Percentiles rank a stretch among this genome's conserved stretches.
These are phyloP conservation scores for Lentinula sp. DNA, from an alignment of 768 basidiomycete genomes.

Conservation along the genomic window DNA sequence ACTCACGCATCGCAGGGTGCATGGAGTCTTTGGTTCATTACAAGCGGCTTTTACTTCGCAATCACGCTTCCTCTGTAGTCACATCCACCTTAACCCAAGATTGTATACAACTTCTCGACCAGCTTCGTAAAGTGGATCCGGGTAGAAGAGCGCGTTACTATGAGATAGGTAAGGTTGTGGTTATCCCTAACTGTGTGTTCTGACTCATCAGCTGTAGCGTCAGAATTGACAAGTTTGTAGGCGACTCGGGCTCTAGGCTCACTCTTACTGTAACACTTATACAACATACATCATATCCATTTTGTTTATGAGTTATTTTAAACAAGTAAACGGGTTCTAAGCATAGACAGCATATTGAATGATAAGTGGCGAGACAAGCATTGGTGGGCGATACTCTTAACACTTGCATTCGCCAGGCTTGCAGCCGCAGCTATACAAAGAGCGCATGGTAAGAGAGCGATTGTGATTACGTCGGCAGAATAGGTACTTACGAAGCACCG, in stretches of 20 bases:
- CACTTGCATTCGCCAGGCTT: conserved; percentile 63
- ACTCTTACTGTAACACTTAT: neutral
- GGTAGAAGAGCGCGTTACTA: conserved; percentile 61
- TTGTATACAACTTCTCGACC: conserved; percentile 45
- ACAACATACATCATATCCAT: neutral
- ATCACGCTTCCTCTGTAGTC: conserved; percentile 30
- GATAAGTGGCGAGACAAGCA: neutral
- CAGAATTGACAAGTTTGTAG: neutral
- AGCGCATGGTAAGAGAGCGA: neutral
- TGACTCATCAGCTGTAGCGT: neutral
- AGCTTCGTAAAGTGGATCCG: conserved; percentile 60
- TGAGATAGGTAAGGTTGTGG: conserved; percentile 45
- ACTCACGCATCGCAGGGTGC: conserved; percentile 60
- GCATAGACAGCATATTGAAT: neutral
- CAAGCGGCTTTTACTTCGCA: conserved; percentile 57
- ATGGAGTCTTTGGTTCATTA: conserved; percentile 90
- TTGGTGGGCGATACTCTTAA: conserved; percentile 23
- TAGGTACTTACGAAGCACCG: conserved; percentile 34
- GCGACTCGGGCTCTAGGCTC: neutral
- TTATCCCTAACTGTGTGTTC: neutral
- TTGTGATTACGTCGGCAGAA: neutral
- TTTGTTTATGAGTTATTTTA: neutral
- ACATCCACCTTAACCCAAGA: conserved; percentile 31
- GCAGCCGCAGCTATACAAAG: conserved; percentile 45
- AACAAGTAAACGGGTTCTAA: neutral